Percentiles rank a stretch among this genome's conserved stretches.
Conservation (phyloP, 129 eudicot genomes). For the Silybum marianum region DNA sequence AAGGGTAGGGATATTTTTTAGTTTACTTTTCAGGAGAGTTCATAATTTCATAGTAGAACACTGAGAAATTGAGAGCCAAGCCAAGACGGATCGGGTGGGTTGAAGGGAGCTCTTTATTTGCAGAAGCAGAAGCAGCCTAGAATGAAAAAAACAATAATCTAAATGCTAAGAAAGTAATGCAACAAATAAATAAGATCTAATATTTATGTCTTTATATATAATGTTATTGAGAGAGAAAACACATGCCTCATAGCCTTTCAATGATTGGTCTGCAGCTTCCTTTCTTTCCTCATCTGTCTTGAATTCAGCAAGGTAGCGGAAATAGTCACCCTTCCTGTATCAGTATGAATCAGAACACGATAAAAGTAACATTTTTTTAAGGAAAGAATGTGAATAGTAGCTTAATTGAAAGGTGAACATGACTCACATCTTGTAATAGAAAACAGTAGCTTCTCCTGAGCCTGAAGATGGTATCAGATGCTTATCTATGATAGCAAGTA, state of each 20-base stretch:
- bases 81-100: slow-evolving; percentile 99
- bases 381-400: background rate
- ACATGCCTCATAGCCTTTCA: slow-evolving; percentile 96
- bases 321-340: slow-evolving; percentile 96
- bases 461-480: slow-evolving; percentile 80
- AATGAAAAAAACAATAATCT: background rate
- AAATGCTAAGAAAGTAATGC: background rate
- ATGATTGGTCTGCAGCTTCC: slow-evolving; percentile 87
- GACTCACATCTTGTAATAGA: slow-evolving; percentile 92
- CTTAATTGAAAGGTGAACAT: background rate
- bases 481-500: slow-evolving; percentile 78
- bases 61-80: slow-evolving; percentile 96
- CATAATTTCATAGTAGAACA: slow-evolving; percentile 95
- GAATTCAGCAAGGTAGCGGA: slow-evolving; percentile 95
- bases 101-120: slow-evolving; percentile 88
- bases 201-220: background rate
- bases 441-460: slow-evolving; percentile 88
- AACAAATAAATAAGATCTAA: background rate
- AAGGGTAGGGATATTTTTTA: background rate
- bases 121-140: slow-evolving; percentile 93
- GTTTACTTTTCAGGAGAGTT: slow-evolving; percentile 91
- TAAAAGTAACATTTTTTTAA: background rate
- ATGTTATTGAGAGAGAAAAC: background rate
- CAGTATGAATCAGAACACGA: slow-evolving; percentile 8
- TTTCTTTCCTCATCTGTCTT: slow-evolving; percentile 78